phyloP scores from a whole-genome alignment of 345 rosid genomes.

The Cardamine occulta region DNA sequence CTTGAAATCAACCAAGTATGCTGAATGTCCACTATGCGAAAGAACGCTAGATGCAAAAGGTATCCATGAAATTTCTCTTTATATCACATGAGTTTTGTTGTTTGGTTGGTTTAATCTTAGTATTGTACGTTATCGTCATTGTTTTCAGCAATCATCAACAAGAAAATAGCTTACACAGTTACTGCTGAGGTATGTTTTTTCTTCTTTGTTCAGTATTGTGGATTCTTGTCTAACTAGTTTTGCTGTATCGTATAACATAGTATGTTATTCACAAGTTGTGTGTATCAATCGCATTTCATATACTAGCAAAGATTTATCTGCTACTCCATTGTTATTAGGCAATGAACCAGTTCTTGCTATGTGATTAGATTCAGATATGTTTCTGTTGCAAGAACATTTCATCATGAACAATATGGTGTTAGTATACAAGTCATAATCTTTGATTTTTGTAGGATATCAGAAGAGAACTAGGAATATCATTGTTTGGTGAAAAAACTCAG shows the following conservation, averaged over 20 bases:
- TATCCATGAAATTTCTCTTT: neutral
- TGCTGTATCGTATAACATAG: neutral
- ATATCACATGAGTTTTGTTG: neutral
- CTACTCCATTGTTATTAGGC: neutral
- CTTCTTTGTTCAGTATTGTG: neutral
- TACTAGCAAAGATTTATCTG: neutral
- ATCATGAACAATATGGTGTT: neutral
- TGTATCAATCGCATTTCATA: neutral
- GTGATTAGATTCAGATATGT: neutral
- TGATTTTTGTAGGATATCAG: constrained; percentile 38
- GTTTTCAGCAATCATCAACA: constrained; percentile 32
- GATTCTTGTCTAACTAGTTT: neutral
- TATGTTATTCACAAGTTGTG: neutral
- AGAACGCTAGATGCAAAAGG: constrained; percentile 33
- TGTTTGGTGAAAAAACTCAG: constrained; percentile 33
- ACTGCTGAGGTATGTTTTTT: constrained; percentile 30
- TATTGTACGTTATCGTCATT: neutral
- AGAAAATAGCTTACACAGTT: constrained; percentile 36
- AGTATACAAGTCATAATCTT: neutral
- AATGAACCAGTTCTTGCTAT: neutral
- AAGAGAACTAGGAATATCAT: constrained; percentile 43
- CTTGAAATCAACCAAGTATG: constrained; percentile 32
- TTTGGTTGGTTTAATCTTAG: constrained; percentile 8
- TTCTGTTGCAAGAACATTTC: constrained; percentile 12
- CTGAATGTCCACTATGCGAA: constrained; percentile 40